These are phyloP conservation scores for Geranium brycei DNA, from an alignment of 345 rosid genomes.

Conservation along the genomic window DNA sequence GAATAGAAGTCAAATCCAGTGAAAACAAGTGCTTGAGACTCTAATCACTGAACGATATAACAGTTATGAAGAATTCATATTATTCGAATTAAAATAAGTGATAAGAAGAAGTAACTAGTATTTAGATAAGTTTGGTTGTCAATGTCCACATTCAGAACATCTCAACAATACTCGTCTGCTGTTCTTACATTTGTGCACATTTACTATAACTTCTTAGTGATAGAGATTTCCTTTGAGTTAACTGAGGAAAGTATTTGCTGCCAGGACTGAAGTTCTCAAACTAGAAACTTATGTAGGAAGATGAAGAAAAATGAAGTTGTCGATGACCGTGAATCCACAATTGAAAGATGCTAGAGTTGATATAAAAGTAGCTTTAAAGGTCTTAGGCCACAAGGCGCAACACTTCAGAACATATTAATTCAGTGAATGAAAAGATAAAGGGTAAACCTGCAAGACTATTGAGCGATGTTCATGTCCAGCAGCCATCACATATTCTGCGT, in stretches of 20 bases:
- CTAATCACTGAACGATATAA: not conserved
- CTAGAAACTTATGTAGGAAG: not conserved
- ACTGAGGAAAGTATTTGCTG: not conserved
- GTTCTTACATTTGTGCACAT: not conserved
- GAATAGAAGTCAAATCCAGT: not conserved
- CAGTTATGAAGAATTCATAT: not conserved
- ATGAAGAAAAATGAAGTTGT: not conserved
- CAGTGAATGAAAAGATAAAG: not conserved
- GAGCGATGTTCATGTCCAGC: conserved; percentile 91
- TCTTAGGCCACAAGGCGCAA: not conserved
- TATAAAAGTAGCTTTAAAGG: not conserved
- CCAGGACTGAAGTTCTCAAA: not conserved
- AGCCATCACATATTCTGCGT: conserved; percentile 97
- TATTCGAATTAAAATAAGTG: no score
- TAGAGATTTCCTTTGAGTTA: not conserved
- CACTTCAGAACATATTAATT: not conserved
- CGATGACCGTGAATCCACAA: not conserved
- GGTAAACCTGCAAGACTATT: conserved; percentile 84
- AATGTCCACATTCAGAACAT: not conserved
- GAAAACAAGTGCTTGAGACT: not conserved
- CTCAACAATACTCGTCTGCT: not conserved
- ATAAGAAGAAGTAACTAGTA: not conserved
- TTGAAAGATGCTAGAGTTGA: not conserved
- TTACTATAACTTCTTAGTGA: not conserved
- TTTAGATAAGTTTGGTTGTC: not conserved